Evolutionary conservation across 2,329 filamentous ascomycete species (phyloP), one percentile per base, ranked within the genome.

Genomic region (Chaetothyriales sp.): DNA sequence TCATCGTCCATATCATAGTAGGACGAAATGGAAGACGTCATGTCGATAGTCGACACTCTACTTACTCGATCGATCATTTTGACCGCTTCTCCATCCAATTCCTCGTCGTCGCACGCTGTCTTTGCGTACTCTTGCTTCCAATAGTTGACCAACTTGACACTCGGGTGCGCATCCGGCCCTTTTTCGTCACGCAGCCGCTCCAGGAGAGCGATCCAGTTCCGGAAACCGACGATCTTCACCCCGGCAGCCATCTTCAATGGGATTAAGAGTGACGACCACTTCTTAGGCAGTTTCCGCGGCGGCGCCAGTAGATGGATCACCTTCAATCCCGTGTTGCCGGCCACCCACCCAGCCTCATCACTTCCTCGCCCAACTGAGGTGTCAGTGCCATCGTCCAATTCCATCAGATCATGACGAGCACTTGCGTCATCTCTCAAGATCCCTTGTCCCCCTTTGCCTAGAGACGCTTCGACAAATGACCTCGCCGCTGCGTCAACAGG

Each of bases 111-210:
- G 10, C 28, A 2, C 29, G 25, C 15, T 29, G 33, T 22, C 48
- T 59, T 58, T 50, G 62, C 63, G 8, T 43, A 18, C 20, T 19
- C 51, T 47, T 46, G 53, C 49, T 5, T 61, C 60, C 76, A 80
- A 33, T 75, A 62, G 4, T 70, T 71, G 28, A 78, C 57, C 45
- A 79, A 63, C 49, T 71, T 72, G 59, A 70, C 61, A 49, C 66
- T 70, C 57, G 72, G 70, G 61, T 77, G 69, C 25, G 68, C 62
- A 13, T 51, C 58, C 7, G 46, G 45, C 7, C 40, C 28, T 13
- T 50, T 43, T 43, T 59, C 59, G 18, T 60, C 56, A 18, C 63
- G 56, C 18, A 62, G 55, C 2, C 53, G 49, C 51, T 71, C 66
- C 47, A 77, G 60, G 48, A 65, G 63, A n/a, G 57, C 43, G 2